Conservation (phyloP, 1,284 basidiomycete species). For the Papiliotrema flavescens region DNA sequence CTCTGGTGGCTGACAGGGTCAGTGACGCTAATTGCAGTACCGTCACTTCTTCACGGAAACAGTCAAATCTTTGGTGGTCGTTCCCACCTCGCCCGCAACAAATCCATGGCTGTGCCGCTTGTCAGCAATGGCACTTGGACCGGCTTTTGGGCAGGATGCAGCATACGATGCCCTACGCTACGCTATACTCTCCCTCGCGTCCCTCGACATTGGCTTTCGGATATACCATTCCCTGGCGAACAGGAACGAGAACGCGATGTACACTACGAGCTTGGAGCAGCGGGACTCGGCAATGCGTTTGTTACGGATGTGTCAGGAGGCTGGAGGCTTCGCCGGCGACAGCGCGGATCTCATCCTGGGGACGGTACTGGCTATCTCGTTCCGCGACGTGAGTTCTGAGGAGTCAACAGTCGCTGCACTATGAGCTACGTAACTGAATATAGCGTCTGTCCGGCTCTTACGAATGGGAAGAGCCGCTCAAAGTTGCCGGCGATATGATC, state of each 20-base stretch:
- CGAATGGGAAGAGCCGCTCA: conserved; percentile 18
- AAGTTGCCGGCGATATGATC: conserved; percentile 9
- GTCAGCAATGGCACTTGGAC: conserved; percentile 12
- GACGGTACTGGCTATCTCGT: conserved; percentile 11
- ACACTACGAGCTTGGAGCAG: conserved; percentile 12
- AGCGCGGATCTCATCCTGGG: conserved; percentile 16
- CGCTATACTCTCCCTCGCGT: conserved; percentile 19
- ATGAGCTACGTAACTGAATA: background rate
- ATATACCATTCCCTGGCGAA: conserved; percentile 1
- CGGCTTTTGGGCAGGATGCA: conserved; percentile 14
- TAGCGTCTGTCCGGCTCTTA: conserved; percentile 16
- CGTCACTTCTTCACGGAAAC: conserved; percentile 22
- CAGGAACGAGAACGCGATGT: conserved; percentile 18
- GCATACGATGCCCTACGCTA: conserved; percentile 18
- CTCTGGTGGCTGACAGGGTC: background rate
- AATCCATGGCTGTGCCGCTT: conserved; percentile 22
- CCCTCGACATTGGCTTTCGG: conserved; percentile 22
- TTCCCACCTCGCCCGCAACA: conserved; percentile 6
- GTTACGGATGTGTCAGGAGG: conserved; percentile 1
- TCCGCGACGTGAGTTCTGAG: conserved; percentile 24
- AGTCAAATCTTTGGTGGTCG: conserved; percentile 15
- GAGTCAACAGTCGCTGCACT: background rate
- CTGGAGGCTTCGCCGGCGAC: background rate
- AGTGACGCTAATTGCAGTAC: conserved; percentile 5
- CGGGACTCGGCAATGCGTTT: conserved; percentile 10